Percentiles rank a stretch among this genome's conserved stretches.
phyloP scores from a whole-genome alignment of 176 grass and related monocot species.

The Oryza longistaminata region DNA sequence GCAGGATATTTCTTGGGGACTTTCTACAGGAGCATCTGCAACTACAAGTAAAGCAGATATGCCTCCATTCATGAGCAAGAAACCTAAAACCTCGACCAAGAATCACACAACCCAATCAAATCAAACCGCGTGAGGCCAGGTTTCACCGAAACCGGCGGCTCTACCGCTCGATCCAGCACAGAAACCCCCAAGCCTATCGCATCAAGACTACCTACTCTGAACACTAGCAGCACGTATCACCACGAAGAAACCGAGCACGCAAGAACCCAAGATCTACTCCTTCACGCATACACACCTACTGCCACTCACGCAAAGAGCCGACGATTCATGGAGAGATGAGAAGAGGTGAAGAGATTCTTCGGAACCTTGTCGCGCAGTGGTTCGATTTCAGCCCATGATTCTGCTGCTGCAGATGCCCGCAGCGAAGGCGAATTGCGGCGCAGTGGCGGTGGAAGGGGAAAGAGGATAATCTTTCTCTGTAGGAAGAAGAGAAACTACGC shows the following conservation, averaged over 20 bases:
- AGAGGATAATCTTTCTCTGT: conserved; percentile 11
- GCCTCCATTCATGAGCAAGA: conserved; percentile 23
- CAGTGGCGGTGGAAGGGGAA: not conserved
- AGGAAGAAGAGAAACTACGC: not conserved
- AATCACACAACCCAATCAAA: not conserved
- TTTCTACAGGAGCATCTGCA: conserved; percentile 37
- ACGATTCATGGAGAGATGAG: not conserved
- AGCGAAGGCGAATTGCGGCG: not conserved
- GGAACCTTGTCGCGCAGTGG: not conserved
- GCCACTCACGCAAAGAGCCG: not conserved
- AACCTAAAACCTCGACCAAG: not conserved
- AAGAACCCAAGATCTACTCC: not conserved
- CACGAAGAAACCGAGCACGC: not conserved
- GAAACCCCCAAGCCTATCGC: not conserved
- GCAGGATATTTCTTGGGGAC: conserved; percentile 16
- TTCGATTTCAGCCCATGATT: conserved; percentile 26
- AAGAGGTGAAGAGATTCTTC: not conserved
- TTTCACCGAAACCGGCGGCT: not conserved
- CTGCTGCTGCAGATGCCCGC: not conserved
- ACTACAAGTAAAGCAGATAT: conserved; percentile 10
- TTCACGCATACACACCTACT: not conserved
- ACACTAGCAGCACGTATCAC: not conserved
- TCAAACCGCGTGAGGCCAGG: not conserved
- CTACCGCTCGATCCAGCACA: not conserved
- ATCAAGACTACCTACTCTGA: not conserved